Conservation (phyloP, 2,329 filamentous ascomycete genomes). For the Tolypocladium paradoxum region DNA sequence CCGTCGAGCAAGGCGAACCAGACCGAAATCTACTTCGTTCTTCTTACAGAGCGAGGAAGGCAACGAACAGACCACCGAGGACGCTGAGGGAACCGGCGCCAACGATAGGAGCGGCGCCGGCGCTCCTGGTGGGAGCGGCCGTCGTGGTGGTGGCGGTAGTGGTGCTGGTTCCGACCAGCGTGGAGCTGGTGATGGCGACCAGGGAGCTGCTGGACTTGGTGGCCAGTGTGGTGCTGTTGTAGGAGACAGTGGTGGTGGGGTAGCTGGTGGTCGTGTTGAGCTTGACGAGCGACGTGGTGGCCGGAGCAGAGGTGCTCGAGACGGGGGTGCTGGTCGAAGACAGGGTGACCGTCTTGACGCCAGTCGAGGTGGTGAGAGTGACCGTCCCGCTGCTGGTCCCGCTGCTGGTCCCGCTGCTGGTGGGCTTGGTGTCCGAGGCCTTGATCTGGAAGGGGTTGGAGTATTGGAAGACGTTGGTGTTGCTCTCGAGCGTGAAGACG, state of each 20-base stretch:
- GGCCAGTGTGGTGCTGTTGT: not conserved
- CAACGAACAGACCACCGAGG: constrained; percentile 28
- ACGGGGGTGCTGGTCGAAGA: constrained; percentile 7
- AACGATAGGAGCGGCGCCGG: constrained; percentile 15
- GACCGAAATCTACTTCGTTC: not conserved
- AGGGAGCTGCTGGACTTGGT: constrained; percentile 7
- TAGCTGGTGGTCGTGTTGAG: constrained; percentile 6
- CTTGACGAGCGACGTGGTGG: constrained; percentile 13
- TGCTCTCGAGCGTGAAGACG: constrained; percentile 37
- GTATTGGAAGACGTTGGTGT: constrained; percentile 21
- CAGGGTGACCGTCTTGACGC: constrained; percentile 19
- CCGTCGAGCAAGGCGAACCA: constrained; percentile 13
- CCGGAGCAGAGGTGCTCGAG: constrained; percentile 11
- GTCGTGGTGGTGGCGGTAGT: constrained; percentile 12
- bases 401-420: not conserved
- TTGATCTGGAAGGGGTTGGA: constrained; percentile 49
- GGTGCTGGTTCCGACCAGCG: constrained; percentile 13
- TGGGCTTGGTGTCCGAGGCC: constrained; percentile 7
- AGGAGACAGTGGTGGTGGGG: constrained; percentile 4
- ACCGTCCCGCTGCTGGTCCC: constrained; percentile 8
- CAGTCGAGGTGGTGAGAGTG: constrained; percentile 17
- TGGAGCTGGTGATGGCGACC: constrained; percentile 7
- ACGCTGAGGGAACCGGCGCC: constrained; percentile 27
- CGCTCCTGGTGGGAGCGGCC: constrained; percentile 7
- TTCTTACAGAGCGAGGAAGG: constrained; percentile 32